Conservation (phyloP, 495 filamentous ascomycete genomes). For the Staphylotrichum tortipilum region DNA sequence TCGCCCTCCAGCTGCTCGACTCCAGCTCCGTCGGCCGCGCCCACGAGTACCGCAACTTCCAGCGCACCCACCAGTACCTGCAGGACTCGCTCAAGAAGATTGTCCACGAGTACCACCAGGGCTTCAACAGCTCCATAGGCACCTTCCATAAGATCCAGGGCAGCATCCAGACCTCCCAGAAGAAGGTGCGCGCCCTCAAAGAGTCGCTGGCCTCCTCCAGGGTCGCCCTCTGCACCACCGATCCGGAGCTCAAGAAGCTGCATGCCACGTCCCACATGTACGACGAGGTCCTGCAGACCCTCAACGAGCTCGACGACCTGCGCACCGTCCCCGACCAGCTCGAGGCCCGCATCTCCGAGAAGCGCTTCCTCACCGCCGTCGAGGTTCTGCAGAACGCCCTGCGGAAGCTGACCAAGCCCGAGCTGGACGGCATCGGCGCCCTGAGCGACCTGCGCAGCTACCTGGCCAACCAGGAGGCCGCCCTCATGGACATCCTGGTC, state of each 20-base stretch:
- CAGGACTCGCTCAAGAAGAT: conserved; percentile 89
- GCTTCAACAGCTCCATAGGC: conserved; percentile 97
- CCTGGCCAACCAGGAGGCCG: conserved; percentile 83
- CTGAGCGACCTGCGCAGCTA: conserved; percentile 79
- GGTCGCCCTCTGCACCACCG: conserved; percentile 69
- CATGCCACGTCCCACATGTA: conserved; percentile 82
- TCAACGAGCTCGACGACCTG: conserved; percentile 79
- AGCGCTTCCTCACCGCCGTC: conserved; percentile 86
- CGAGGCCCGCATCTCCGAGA: conserved; percentile 90
- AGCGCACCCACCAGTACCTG: conserved; percentile 69
- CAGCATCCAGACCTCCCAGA: conserved; percentile 82
- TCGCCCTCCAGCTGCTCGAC: conserved; percentile 88
- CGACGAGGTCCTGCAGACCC: conserved; percentile 77
- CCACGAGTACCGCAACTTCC: conserved; percentile 74
- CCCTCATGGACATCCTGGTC: conserved; percentile 85
- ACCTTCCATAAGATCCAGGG: conserved; percentile 97
- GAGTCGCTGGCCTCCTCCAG: conserved; percentile 79
- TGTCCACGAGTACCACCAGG: conserved; percentile 97
- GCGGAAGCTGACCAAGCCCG: conserved; percentile 70
- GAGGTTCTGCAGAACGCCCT: conserved; percentile 84
- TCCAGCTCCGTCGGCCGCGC: conserved; percentile 86
- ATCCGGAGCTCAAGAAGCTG: conserved; percentile 83
- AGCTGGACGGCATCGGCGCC: conserved; percentile 86
- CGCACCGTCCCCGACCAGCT: conserved; percentile 86
- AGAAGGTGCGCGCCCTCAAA: conserved; percentile 71